These are phyloP conservation scores for Calycina herbarum DNA, from an alignment of 2,329 filamentous ascomycete genomes.

Conservation along the genomic window DNA sequence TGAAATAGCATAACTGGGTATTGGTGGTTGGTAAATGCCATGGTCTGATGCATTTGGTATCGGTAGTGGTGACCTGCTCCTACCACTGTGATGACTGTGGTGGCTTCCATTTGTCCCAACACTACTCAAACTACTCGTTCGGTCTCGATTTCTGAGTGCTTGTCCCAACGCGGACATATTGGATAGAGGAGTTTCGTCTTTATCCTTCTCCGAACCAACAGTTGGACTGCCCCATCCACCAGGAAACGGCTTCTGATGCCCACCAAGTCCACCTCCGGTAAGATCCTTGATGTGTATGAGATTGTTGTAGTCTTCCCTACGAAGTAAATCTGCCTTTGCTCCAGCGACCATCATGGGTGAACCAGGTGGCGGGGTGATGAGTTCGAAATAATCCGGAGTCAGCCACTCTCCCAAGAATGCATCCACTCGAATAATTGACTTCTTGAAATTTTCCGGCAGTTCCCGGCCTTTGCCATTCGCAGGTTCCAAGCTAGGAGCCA, in stretches of 20 bases:
- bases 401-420: constrained; percentile 96
- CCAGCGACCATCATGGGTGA: constrained; percentile 84
- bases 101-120: constrained; percentile 32
- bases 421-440: constrained; percentile 75
- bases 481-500: constrained; percentile 34
- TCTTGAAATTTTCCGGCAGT: constrained; percentile 44
- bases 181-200: constrained; percentile 32
- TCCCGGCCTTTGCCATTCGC: constrained; percentile 22
- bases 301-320: constrained; percentile 66
- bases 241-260: constrained; percentile 40
- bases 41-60: constrained; percentile 28
- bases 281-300: constrained; percentile 30
- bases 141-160: constrained; percentile 34
- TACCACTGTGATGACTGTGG: constrained; percentile 20
- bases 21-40: constrained; percentile 68
- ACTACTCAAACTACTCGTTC: constrained; percentile 38
- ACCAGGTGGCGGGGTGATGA: constrained; percentile 84
- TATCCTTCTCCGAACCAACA: constrained; percentile 27
- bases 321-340: constrained; percentile 83
- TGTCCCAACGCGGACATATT: constrained; percentile 31
- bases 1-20: constrained; percentile 81
- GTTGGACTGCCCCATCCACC: constrained; percentile 39
- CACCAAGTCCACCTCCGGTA: constrained; percentile 13
- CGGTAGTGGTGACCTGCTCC: constrained; percentile 5
- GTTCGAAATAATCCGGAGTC: constrained; percentile 87